These are phyloP conservation scores for Conoideocrella luteorostrata DNA, from an alignment of 2,329 filamentous ascomycete genomes.

Conservation along the genomic window DNA sequence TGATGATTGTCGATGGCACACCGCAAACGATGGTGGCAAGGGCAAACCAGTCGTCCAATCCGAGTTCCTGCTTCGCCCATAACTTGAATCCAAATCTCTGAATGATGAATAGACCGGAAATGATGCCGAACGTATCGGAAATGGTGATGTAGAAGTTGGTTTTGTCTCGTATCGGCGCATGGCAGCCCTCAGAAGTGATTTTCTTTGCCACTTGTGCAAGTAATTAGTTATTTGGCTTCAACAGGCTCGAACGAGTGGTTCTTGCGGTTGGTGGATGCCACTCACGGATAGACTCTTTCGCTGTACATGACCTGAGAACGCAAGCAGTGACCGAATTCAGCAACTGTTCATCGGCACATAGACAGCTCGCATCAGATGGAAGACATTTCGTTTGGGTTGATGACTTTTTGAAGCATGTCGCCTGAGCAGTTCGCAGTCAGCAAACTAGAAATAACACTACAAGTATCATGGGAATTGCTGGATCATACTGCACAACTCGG, in stretches of 20 bases:
- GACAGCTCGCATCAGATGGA: background rate
- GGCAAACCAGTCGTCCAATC: conserved; percentile 20
- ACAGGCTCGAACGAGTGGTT: background rate
- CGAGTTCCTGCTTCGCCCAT: conserved; percentile 21
- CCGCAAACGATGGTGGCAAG: conserved; percentile 15
- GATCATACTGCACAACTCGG: background rate
- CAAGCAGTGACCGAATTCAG: background rate
- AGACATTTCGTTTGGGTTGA: background rate
- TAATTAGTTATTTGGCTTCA: background rate
- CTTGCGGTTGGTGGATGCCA: background rate
- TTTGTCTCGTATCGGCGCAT: conserved; percentile 9
- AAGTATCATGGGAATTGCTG: background rate
- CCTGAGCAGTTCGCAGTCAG: background rate
- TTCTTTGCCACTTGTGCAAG: conserved; percentile 4
- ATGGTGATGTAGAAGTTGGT: conserved; percentile 9
- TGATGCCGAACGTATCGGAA: conserved; percentile 16
- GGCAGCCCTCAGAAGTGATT: conserved; percentile 11
- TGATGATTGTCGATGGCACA: conserved; percentile 17
- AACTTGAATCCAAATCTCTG: conserved; percentile 25
- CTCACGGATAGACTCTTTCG: conserved; percentile 3
- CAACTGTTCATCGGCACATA: conserved; percentile 1
- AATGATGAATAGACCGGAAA: conserved; percentile 26
- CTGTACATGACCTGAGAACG: conserved; percentile 2
- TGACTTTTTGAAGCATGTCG: background rate
- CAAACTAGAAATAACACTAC: too few species aligned